phyloP scores from a whole-genome alignment of 108 stramenopile genomes.

The Pseudonitzschia pungens region DNA sequence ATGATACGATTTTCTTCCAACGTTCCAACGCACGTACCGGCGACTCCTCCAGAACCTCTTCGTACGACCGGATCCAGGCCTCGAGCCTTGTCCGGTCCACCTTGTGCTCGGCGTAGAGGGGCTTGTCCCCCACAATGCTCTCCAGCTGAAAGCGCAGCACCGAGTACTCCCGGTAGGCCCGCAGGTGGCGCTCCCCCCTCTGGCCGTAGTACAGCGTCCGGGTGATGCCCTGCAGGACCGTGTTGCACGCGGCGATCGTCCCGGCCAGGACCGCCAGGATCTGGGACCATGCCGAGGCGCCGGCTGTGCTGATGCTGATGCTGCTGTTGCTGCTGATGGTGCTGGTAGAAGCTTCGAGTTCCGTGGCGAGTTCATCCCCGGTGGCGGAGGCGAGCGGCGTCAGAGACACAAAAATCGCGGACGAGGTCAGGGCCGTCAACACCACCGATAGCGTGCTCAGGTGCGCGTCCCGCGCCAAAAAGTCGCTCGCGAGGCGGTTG shows the following conservation, averaged over 20 bases:
- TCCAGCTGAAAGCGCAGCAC: neutral
- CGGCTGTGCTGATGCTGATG: too few species aligned
- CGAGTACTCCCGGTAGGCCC: neutral
- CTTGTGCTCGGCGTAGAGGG: neutral
- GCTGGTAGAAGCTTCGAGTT: too few species aligned
- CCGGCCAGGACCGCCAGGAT: neutral
- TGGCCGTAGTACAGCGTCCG: neutral
- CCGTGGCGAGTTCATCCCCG: too few species aligned
- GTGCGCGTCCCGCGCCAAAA: neutral
- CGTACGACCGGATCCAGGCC: neutral
- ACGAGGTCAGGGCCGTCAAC: neutral
- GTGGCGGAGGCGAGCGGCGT: neutral
- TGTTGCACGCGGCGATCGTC: neutral
- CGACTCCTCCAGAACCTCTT: neutral
- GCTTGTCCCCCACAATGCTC: neutral
- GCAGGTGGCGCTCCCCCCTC: neutral
- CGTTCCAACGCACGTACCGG: neutral
- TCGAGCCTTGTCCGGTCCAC: neutral
- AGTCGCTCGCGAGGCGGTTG: neutral
- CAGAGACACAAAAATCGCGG: slow-evolving; percentile 4
- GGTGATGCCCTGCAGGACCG: neutral
- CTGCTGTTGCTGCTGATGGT: too few species aligned
- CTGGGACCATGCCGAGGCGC: too few species aligned
- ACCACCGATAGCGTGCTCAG: neutral
- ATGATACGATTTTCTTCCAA: too few species aligned